Percentiles rank a stretch among this genome's conserved stretches.
phyloP scores from a whole-genome alignment of 1,284 basidiomycete genomes.

The Malassezia nana region DNA sequence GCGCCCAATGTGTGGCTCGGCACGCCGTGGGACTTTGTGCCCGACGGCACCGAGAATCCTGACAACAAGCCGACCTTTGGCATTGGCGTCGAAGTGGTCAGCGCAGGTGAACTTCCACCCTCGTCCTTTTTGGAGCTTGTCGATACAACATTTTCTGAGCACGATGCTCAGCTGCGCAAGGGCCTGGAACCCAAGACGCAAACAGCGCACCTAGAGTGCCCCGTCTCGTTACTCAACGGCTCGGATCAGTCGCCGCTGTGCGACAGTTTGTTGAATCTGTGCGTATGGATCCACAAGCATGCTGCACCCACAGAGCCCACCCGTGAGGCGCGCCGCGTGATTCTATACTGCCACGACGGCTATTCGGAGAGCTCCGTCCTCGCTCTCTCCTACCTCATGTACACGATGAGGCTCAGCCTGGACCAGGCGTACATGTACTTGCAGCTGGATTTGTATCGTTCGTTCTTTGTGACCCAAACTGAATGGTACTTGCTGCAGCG shows the following conservation, averaged over 20 bases:
- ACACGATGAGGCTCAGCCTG: conserved; percentile 58
- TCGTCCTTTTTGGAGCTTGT: conserved; percentile 59
- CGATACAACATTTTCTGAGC: conserved; percentile 34
- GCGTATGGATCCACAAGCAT: conserved; percentile 15
- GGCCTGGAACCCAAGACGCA: background rate
- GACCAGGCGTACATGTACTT: conserved; percentile 74
- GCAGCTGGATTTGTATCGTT: conserved; percentile 57
- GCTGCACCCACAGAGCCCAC: conserved; percentile 13
- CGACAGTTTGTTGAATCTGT: conserved; percentile 16
- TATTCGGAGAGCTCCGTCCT: conserved; percentile 78
- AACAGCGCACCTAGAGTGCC: conserved; percentile 11
- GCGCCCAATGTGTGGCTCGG: conserved; percentile 54
- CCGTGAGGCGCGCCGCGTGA: conserved; percentile 18
- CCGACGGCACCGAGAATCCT: conserved; percentile 9
- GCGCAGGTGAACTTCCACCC: conserved; percentile 59
- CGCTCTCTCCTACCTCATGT: conserved; percentile 80
- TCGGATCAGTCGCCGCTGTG: background rate
- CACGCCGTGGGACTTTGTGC: conserved; percentile 5
- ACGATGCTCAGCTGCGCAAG: background rate
- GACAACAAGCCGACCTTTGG: conserved; percentile 49
- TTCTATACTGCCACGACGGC: conserved; percentile 47
- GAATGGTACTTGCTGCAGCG: conserved; percentile 68
- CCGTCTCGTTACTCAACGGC: background rate
- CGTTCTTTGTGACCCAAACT: conserved; percentile 83
- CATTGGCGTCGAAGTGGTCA: conserved; percentile 75